phyloP scores from a whole-genome alignment of 1,284 basidiomycete species.

The Heterobasidion occidentale region DNA sequence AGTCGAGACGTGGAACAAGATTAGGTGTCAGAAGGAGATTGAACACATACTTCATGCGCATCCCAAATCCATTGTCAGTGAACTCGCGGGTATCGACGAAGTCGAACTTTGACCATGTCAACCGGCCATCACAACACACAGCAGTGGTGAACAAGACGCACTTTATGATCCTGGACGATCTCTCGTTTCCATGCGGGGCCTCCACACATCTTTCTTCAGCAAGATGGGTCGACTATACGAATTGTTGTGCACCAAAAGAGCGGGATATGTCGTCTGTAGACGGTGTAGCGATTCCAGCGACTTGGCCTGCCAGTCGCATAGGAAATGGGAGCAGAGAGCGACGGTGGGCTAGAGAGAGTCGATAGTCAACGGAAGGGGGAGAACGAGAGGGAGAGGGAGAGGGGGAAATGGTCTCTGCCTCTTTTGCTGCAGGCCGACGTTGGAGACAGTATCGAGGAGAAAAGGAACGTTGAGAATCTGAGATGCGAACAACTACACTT shows the following conservation, averaged over 20 bases:
- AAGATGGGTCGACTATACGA: conserved; percentile 8
- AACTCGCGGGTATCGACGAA: conserved; percentile 94
- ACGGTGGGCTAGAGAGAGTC: conserved; percentile 1
- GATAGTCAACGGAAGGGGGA: conserved; percentile 6
- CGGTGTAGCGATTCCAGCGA: conserved; percentile 24
- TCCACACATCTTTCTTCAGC: conserved; percentile 51
- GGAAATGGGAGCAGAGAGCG: conserved; percentile 7
- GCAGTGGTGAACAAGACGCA: conserved; percentile 20
- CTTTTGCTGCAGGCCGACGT: too few species aligned
- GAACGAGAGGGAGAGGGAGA: conserved; percentile 1
- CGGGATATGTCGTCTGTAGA: conserved; percentile 19
- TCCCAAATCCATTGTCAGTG: conserved; percentile 78
- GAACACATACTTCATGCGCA: conserved; percentile 72
- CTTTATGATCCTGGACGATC: conserved; percentile 96
- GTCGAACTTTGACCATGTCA: conserved; percentile 66
- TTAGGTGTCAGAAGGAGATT: background rate
- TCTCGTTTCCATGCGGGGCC: conserved; percentile 93
- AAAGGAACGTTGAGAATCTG: too few species aligned
- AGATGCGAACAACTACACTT: too few species aligned
- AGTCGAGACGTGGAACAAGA: background rate
- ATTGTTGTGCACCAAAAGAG: conserved; percentile 17
- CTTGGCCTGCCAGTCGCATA: conserved; percentile 65
- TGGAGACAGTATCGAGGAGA: too few species aligned
- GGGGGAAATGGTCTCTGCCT: background rate
- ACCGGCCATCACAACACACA: conserved; percentile 1